Base-by-base conservation (phyloP, 768 basidiomycete genomes). In the Auriscalpium orientale region DNA sequence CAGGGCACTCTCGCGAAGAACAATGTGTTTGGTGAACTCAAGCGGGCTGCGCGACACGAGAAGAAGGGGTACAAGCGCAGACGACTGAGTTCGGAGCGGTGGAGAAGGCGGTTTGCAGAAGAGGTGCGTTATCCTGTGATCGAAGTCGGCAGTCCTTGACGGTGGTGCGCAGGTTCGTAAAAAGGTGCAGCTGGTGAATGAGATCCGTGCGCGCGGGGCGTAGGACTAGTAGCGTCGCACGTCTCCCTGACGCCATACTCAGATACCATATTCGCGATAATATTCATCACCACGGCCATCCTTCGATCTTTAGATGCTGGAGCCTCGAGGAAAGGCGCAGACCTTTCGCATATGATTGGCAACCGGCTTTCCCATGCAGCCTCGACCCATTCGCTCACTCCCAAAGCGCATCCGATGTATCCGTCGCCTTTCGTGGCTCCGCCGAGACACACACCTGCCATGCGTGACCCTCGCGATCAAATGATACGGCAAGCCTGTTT, bases 51-150 rank as follows among this genome's bases (percentile, higher is more conserved):
- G 56, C 76, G 91, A 60, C 90, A 92, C 68, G 91, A 91, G 70
- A 89, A 91, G 75, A 86, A 83, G 71, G 89, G 91, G 36, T 80
- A 76, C 57, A 91, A 89, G 69, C 81, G 89, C 58, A 78, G 87
- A 58, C 79, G 89, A 59, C 72, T 91, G 64, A 74, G 73, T 50
- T 91, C 89, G 64, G 77, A 87, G 69, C 79, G 89, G 62, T 91
- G 89, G 87, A 79, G 87, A 67, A 83, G 77, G 64, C 81, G 78
- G 57, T 93, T 92, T 70, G 85, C 89, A 49, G 75, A 89, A 62
- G 85, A 89, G 79, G 90, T 83, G 72, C 61, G 82, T 58, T 54
- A 49, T 58, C 45, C 47, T 57, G 55, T 51, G 49, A 54, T 35
- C 45, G 46, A 16, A 35, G 46, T 40, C 58, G 51, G 54, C 37